Conservation (phyloP, 805 yeast species). For the Yamadazyma sp. region DNA sequence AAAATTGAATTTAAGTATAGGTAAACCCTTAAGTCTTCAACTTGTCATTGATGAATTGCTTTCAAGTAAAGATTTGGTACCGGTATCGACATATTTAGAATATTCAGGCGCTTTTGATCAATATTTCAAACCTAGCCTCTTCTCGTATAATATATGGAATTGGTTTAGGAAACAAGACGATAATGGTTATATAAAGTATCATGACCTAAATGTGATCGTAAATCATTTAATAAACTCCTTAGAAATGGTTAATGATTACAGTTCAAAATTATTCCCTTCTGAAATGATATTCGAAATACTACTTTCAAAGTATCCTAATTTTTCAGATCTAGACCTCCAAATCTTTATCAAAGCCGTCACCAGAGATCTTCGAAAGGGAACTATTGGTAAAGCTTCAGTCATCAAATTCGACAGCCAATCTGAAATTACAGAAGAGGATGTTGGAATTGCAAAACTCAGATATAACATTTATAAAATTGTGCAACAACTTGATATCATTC, state of each 20-base stretch:
- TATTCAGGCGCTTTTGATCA: slow-evolving; percentile 7
- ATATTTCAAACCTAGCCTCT: slow-evolving; percentile 7
- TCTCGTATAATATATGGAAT: too few relatives aligned
- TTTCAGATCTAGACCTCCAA: slow-evolving; percentile 19
- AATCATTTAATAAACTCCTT: too few relatives aligned
- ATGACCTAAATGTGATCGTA: too few relatives aligned
- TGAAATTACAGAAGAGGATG: slow-evolving; percentile 26
- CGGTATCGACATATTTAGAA: slow-evolving; percentile 11
- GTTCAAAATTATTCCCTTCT: too few relatives aligned
- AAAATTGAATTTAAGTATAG: slow-evolving; percentile 22
- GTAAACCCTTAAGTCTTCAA: slow-evolving; percentile 28
- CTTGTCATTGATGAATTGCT: slow-evolving; percentile 25
- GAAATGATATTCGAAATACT: too few relatives aligned
- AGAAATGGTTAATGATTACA: too few relatives aligned
- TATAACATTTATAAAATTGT: slow-evolving; percentile 17
- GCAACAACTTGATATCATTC: slow-evolving; percentile 15
- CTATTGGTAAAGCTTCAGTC: too few relatives aligned
- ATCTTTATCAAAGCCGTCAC: slow-evolving; percentile 25
- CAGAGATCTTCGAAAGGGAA: slow-evolving; percentile 25
- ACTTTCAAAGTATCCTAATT: too few relatives aligned
- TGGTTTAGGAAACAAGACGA: too few relatives aligned
- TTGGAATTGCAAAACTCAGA: slow-evolving; percentile 27
- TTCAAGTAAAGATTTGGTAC: slow-evolving; percentile 15
- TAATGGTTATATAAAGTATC: too few relatives aligned
- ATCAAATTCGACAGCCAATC: slow-evolving; percentile 18